Evolutionary conservation across 2,329 filamentous ascomycete genomes (phyloP), one percentile per base, ranked within the genome.

Genomic region (Graphilbum ipis-grandicollis): DNA sequence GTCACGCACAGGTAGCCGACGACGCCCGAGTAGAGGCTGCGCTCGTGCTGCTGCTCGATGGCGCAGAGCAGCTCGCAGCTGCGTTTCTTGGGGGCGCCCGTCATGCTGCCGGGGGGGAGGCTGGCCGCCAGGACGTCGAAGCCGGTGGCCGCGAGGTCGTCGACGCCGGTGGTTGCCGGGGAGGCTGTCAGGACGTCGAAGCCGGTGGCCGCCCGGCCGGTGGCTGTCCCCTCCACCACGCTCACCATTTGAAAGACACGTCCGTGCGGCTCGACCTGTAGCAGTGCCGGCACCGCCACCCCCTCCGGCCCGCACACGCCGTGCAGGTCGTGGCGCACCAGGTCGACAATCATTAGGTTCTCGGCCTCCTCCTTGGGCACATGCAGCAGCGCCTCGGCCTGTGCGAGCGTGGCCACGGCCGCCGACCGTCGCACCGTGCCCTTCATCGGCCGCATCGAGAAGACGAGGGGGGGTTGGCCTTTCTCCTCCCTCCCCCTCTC

Each of bases 311-410:
- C 82, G 42, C 79, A 83, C 9, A 93, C 75, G n/a, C 77, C 74
- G 54, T 92, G 80, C 12, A 96, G 63, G 54, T 96, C 88, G 51
- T 96, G 88, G 0, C 88, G 72, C n/a, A 94, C 90, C 1, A 96
- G 65, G 54, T 96, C 88, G 3, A 93, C 86, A 48, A 96, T 94
- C 90, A 96, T 96, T 19, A 96, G 68, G 50, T 96, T 96, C 60
- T 96, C 88, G 0, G 88, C 88, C 48, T 82, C 76, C 55, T 96
- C 90, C 54, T 96, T 96, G 18, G 81, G 78, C 0, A 82, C 69
- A 39, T 78, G 72, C 13, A 94, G 68, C 29, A 92, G 71, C 21
- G 61, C 59, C 42, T 77, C 73, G 1, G 88, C 86, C 48, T 80
- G 68, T 5, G 66, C 68, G n/a, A 79, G 63, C 0, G 79, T 90